Evolutionary conservation across 768 basidiomycete genomes (phyloP).

Genomic region (Leccinum barrowsii): DNA sequence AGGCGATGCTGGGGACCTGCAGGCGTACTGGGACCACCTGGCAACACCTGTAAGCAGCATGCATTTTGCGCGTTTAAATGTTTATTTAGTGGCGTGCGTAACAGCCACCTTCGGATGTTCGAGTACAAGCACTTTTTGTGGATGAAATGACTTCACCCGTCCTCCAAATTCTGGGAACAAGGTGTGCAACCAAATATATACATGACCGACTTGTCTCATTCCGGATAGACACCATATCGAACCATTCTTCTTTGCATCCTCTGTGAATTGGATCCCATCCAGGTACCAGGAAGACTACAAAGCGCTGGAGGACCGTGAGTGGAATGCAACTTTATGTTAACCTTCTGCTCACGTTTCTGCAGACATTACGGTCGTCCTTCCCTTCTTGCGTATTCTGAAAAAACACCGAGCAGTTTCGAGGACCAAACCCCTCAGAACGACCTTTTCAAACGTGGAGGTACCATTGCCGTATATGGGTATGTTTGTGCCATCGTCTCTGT

Average conservation of each 20-base stretch:
- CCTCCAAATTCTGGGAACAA: constrained; percentile 39
- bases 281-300: constrained; percentile 38
- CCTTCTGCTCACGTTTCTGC: background rate
- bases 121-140: constrained; percentile 37
- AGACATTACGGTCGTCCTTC: constrained; percentile 44
- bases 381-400: constrained; percentile 39
- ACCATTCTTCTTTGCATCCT: constrained; percentile 44
- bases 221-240: constrained; percentile 37
- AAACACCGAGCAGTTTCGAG: constrained; percentile 22
- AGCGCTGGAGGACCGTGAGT: constrained; percentile 38
- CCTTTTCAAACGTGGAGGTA: background rate
- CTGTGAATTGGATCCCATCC: constrained; percentile 40
- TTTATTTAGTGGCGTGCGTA: background rate
- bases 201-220: background rate
- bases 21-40: constrained; percentile 31
- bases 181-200: constrained; percentile 19
- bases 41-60: constrained; percentile 21
- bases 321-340: background rate
- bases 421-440: constrained; percentile 18
- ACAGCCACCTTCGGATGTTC: constrained; percentile 26
- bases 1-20: constrained; percentile 10
- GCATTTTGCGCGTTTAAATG: background rate
- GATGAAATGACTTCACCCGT: constrained; percentile 35
- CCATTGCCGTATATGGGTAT: constrained; percentile 9
- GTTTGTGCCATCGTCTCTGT: background rate